Percentiles rank a stretch among this genome's conserved stretches.
Conservation (phyloP, 192 early-diverging fungal species). For the Coemansia sp. region DNA sequence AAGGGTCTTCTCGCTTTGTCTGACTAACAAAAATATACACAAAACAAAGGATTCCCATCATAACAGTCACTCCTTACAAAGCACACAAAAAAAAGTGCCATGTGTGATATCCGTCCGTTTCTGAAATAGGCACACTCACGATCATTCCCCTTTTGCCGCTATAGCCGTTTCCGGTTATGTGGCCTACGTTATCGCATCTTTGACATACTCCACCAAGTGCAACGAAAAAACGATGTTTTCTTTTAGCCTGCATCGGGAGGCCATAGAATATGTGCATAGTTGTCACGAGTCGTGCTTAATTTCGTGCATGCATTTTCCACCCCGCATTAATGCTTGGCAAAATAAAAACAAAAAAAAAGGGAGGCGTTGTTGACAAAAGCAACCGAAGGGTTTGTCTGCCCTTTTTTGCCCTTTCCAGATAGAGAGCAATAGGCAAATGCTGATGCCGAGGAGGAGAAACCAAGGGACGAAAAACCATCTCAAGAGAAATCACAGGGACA, state of each 20-base stretch:
- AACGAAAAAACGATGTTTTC: neutral
- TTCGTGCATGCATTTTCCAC: neutral
- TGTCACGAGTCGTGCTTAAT: neutral
- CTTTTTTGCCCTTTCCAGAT: neutral
- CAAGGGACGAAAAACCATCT: neutral
- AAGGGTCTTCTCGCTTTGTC: slow-evolving; percentile 7
- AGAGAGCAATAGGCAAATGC: neutral
- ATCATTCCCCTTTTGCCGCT: neutral
- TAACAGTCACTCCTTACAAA: slow-evolving; percentile 1
- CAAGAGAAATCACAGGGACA: slow-evolving; percentile 1
- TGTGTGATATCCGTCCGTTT: neutral
- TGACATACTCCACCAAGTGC: neutral
- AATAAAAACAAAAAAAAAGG: neutral
- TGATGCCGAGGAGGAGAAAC: neutral
- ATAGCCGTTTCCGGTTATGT: neutral
- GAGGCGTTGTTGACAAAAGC: neutral
- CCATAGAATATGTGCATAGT: neutral
- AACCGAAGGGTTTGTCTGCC: neutral
- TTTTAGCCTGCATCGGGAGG: too few relatives aligned
- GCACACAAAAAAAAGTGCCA: neutral
- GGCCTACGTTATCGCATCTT: neutral
- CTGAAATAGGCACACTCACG: neutral
- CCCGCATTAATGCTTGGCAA: neutral
- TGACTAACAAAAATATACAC: neutral
- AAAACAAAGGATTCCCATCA: neutral